Evolutionary conservation across 192 early-diverging fungal species (phyloP), one percentile per base, ranked within the genome.

Genomic region (Podila minutissima): DNA sequence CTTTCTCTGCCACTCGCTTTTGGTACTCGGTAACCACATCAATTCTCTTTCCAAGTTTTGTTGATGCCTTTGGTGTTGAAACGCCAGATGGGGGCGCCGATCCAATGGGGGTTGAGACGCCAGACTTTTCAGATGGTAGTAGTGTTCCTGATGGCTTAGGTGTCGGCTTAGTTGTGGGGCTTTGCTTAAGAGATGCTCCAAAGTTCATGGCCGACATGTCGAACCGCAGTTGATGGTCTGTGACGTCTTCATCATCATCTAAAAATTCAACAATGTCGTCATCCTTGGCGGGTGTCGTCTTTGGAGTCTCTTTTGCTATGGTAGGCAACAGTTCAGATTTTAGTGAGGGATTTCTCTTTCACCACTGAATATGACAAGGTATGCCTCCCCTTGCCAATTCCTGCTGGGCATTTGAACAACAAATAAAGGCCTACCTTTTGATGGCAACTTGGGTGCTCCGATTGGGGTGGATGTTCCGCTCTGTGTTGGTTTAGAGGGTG

Each of bases 11-110:
- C 22, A 84, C 70, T 4, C 94, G 85, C 74, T 92, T 93, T 51
- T 87, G 88, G 75, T 90, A 93, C 76, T 95, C 93, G 66, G 82
- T 86, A 31, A 86, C 51, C 2, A 96, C 86, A 83, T 96, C 82
- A 65, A 95, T 89, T n/a, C 83, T 85, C 62, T 91, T 92, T n/a
- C 84, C 83, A 29, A 66, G 38, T 22, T 74, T 78, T 28, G 75
- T 64, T 8, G 82, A 73, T 49, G 88, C 84, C 53, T 67, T 75
- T 31, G 72, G 76, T 20, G 84, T 81, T 20, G 82, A 77, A 24
- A 73, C 58, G 3, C 74, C 74, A 3, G 69, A 81, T 0, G 81
- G 66, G 19, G 75, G 77, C 8, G 73, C 68, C 4, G 79, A 79
- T n/a, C 53, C 82, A 13, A 64, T 32, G 41, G 65, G 84, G 7